Evolutionary conservation across 768 basidiomycete genomes (phyloP).

Genomic region (Chalciporus sphaerocephalus): DNA sequence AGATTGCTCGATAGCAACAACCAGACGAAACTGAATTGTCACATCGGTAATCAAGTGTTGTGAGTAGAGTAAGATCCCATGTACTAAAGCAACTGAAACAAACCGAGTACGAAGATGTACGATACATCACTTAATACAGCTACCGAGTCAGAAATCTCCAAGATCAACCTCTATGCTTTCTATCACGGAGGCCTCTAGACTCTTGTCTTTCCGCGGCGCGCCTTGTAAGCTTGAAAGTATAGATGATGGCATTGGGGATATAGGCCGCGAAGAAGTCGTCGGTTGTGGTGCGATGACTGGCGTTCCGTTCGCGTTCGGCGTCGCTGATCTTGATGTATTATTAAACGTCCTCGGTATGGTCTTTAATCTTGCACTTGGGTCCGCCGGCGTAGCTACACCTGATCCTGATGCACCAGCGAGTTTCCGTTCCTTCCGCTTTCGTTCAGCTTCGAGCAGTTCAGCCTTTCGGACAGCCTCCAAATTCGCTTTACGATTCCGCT

Average conservation of each 20-base stretch:
- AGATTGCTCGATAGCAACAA: too few species aligned
- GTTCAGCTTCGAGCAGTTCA: conserved; percentile 64
- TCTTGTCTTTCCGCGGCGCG: conserved; percentile 34
- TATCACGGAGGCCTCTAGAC: conserved; percentile 54
- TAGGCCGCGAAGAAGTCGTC: conserved; percentile 27
- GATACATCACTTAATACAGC: conserved; percentile 3
- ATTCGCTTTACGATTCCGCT: conserved; percentile 84
- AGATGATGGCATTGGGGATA: conserved; percentile 34
- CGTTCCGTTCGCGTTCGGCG: conserved; percentile 48
- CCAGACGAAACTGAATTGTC: too few species aligned
- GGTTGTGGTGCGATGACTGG: conserved; percentile 35
- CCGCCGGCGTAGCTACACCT: conserved; percentile 40
- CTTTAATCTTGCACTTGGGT: conserved; percentile 66
- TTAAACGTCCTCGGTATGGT: conserved; percentile 57
- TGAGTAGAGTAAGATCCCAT: neutral
- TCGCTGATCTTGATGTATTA: conserved; percentile 48
- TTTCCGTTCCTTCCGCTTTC: conserved; percentile 66
- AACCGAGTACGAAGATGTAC: neutral
- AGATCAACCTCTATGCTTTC: conserved; percentile 72
- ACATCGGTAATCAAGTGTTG: neutral
- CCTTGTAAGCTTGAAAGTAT: conserved; percentile 23
- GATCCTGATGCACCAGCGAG: conserved; percentile 40
- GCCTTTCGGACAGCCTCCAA: conserved; percentile 74
- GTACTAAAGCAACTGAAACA: neutral
- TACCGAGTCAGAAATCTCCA: conserved; percentile 58